phyloP scores from a whole-genome alignment of 306 rosid genomes.

The Acmispon strigosus region DNA sequence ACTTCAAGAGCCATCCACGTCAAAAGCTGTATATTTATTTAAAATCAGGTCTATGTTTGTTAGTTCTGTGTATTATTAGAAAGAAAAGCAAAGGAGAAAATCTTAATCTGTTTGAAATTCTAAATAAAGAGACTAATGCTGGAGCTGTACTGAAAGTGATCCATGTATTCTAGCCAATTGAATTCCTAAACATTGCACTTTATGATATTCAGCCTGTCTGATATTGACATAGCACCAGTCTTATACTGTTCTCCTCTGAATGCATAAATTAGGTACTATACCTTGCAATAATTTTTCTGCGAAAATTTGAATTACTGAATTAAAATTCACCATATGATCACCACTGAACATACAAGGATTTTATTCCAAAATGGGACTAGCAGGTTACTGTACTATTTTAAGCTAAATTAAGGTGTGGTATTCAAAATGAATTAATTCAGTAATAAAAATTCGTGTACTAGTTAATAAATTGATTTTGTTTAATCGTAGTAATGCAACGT shows the following conservation, averaged over 20 bases:
- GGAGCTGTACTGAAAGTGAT: background rate
- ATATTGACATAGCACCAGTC: slow-evolving; percentile 6
- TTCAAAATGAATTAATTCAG: too few relatives aligned
- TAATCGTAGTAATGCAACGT: too few relatives aligned
- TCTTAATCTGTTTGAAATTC: background rate
- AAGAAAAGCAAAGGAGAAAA: slow-evolving; percentile 1
- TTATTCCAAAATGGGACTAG: background rate
- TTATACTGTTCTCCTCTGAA: background rate
- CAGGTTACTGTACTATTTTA: too few relatives aligned
- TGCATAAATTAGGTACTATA: background rate
- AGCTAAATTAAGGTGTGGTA: too few relatives aligned
- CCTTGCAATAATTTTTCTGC: background rate
- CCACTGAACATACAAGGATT: background rate
- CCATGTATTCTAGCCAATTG: background rate
- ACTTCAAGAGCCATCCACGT: background rate
- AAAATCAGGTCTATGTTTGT: background rate
- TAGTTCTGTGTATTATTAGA: background rate
- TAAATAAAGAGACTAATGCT: background rate
- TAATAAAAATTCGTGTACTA: too few relatives aligned
- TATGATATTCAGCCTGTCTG: background rate
- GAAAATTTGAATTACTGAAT: too few relatives aligned
- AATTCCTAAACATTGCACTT: background rate
- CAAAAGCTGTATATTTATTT: background rate
- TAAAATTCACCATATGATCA: too few relatives aligned
- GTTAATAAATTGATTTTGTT: too few relatives aligned